Percentiles rank a stretch among this genome's conserved stretches.
phyloP scores from a whole-genome alignment of 768 basidiomycete genomes.

The Candolleomyces aberdarensis region DNA sequence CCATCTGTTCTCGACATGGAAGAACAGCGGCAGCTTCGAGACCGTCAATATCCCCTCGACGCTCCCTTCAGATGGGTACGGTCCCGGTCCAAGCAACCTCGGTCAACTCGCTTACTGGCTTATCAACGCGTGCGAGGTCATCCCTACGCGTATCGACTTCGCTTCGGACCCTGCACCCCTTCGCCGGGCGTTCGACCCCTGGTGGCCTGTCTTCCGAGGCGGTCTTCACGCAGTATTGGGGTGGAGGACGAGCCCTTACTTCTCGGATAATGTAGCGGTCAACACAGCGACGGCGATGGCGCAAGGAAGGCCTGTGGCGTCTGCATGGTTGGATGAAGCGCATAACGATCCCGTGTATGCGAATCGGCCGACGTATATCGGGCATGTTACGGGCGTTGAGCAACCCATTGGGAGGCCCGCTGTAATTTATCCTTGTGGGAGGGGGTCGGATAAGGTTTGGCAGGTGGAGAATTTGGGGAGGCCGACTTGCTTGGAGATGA shows the following conservation, averaged over 20 bases:
- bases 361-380: not conserved
- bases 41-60: not conserved
- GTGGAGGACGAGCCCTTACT: constrained; percentile 4
- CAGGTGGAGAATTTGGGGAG: not conserved
- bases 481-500: not conserved
- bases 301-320: constrained; percentile 3
- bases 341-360: not conserved
- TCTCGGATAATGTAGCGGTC: constrained; percentile 2
- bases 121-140: constrained; percentile 8
- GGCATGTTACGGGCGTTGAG: not conserved
- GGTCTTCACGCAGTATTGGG: constrained; percentile 8
- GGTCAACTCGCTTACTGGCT: constrained; percentile 6
- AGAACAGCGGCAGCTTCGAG: constrained; percentile 1
- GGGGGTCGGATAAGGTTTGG: not conserved
- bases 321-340: constrained; percentile 6
- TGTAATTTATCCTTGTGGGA: not conserved
- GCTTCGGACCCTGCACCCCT: not conserved
- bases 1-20: constrained; percentile 5
- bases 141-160: constrained; percentile 7
- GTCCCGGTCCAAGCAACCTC: not conserved
- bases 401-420: not conserved
- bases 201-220: constrained; percentile 7
- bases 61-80: not conserved
- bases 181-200: not conserved
- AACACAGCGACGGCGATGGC: not conserved